Base-by-base conservation (phyloP, 2,329 filamentous ascomycete species). In the Gnomoniopsis sp. region DNA sequence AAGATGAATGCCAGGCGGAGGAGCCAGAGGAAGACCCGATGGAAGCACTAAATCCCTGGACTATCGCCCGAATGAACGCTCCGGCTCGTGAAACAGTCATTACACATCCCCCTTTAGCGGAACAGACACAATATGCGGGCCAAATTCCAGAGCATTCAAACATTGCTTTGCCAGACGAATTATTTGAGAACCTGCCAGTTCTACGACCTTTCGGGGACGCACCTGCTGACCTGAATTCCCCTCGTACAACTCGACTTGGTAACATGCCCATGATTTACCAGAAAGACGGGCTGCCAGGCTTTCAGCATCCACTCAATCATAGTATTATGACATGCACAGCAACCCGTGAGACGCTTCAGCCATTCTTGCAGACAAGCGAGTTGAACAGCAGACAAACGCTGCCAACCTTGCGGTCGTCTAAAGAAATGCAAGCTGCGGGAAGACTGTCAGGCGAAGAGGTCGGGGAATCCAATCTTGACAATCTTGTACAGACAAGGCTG, bases 41-140 rank as follows among this genome's bases (percentile, higher is more conserved):
- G 14, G 61, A 66, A 53, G 65, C 54, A 11, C 61, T 75, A 6
- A 75, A 77, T 57, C 75, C 74, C 22, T 77, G 74, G 73, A 60
- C 69, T 7, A 74, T 75, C 62, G 72, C 75, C 30, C 76, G 73
- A 60, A 67, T 73, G 65, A 71, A 65, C 36, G 63, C 67, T n/a
- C 62, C 67, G 33, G 38, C 49, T 43, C 53, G 53, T n/a, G n/a
- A n/a, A n/a, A 17, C 53, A 17, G 14, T 34, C 22, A 38, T 41
- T 26, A 11, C n/a, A 6, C 15, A 52, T 38, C 10, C 4, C 30
- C 14, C 44, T 4, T 22, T 26, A n/a, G 14, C 12, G 8, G 23
- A 23, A 15, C 14, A 21, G 30, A 6, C 23, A 48, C 53, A 36
- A n/a, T 15, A 12, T 17, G 3, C 44, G 49, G n/a, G 7, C 23